phyloP scores from a whole-genome alignment of 225 moss, liverwort and hornwort genomes.

The Marchantia paleacea region DNA sequence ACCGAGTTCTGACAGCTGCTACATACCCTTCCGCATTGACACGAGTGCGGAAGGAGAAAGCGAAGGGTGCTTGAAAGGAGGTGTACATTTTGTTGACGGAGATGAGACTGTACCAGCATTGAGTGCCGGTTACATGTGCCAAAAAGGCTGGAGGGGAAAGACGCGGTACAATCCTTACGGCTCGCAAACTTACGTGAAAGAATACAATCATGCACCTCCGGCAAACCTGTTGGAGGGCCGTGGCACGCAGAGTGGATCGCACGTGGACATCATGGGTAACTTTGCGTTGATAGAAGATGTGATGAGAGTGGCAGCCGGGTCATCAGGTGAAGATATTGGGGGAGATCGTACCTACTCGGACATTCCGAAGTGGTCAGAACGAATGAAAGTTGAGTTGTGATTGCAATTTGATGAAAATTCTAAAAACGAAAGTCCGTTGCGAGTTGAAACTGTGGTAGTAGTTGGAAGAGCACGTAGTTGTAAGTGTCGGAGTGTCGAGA shows the following conservation, averaged over 20 bases:
- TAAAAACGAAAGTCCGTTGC: not conserved
- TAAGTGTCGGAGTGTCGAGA: not conserved
- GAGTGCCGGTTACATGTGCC: conserved; percentile 84
- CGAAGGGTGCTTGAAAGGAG: conserved; percentile 90
- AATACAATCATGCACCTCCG: conserved; percentile 75
- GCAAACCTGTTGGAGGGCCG: conserved; percentile 78
- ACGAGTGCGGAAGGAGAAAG: conserved; percentile 71
- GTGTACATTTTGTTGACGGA: conserved; percentile 87
- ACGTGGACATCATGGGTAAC: conserved; percentile 96
- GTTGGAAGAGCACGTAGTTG: not conserved
- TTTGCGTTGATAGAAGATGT: conserved; percentile 93
- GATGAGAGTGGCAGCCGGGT: conserved; percentile 68
- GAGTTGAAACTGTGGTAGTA: not conserved
- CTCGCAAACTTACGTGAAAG: conserved; percentile 59
- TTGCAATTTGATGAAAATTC: not conserved
- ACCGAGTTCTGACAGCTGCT: conserved; percentile 63
- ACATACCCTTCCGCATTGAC: conserved; percentile 93
- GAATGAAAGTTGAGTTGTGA: conserved; percentile 60
- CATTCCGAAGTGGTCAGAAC: conserved; percentile 63
- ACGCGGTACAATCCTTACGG: conserved; percentile 79
- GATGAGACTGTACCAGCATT: conserved; percentile 90
- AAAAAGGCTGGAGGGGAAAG: conserved; percentile 78
- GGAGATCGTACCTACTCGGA: conserved; percentile 67
- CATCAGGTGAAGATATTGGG: conserved; percentile 68
- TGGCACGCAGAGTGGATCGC: conserved; percentile 84